These are phyloP conservation scores for Cryphonectria carpinicola DNA, from an alignment of 2,329 filamentous ascomycete species.

Conservation along the genomic window DNA sequence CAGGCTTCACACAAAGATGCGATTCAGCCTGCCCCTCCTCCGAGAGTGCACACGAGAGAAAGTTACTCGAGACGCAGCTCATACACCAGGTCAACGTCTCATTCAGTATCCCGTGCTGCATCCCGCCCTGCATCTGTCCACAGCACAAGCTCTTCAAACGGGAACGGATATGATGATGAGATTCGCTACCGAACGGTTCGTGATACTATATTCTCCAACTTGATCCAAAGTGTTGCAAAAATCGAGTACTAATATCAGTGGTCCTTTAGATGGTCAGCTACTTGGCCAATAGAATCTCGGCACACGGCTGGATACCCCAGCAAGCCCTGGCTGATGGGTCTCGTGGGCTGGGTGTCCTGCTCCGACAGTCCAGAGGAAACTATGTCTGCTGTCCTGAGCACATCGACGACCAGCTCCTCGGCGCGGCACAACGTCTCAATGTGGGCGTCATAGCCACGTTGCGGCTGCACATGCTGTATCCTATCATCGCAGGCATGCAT, in stretches of 20 bases:
- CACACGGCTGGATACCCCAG: conserved; percentile 38
- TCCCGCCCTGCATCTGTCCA: conserved; percentile 24
- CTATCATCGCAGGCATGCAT: conserved; percentile 46
- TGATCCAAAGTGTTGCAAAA: too few relatives aligned
- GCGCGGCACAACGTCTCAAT: conserved; percentile 49
- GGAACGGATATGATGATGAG: conserved; percentile 35
- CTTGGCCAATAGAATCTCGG: conserved; percentile 36
- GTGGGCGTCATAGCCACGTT: conserved; percentile 53
- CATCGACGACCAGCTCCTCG: conserved; percentile 43
- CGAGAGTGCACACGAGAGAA: background rate
- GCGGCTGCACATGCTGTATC: conserved; percentile 50
- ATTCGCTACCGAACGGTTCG: conserved; percentile 40
- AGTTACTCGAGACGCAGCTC: conserved; percentile 4
- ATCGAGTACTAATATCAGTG: background rate
- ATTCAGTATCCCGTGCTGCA: background rate
- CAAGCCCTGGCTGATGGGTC: conserved; percentile 30
- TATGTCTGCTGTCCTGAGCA: conserved; percentile 47
- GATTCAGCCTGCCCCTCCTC: conserved; percentile 7
- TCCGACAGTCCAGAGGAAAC: conserved; percentile 44
- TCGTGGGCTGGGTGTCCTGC: conserved; percentile 41
- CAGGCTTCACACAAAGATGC: background rate
- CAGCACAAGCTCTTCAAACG: conserved; percentile 22
- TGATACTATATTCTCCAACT: background rate
- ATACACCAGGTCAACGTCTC: conserved; percentile 3
- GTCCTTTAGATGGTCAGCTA: conserved; percentile 38